Evolutionary conservation across 139 green algal species (phyloP).

Genomic region (Yamagishiella unicocca): DNA sequence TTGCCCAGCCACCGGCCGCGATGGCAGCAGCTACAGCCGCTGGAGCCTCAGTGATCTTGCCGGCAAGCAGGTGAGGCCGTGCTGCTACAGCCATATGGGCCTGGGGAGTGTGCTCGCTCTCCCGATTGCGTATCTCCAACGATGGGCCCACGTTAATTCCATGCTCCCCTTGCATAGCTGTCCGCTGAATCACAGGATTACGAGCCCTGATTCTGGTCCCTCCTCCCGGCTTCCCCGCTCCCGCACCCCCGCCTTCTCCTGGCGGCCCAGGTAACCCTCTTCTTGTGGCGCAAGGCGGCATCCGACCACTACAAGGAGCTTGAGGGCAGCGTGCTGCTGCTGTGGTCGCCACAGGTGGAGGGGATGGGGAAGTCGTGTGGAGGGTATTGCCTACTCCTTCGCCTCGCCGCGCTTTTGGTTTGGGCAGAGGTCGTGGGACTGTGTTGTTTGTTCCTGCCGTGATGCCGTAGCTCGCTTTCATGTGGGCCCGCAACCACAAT

Average conservation of each 20-base stretch:
- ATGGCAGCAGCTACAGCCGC: constrained; percentile 30
- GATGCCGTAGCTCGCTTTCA: too few species aligned
- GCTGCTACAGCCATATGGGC: too few species aligned
- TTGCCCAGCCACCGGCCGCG: constrained; percentile 20
- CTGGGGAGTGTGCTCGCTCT: neutral
- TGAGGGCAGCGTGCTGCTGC: constrained; percentile 53
- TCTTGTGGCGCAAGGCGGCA: constrained; percentile 42
- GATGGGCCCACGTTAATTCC: too few species aligned
- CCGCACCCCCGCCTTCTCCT: neutral
- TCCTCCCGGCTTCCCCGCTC: neutral
- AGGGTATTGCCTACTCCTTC: too few species aligned
- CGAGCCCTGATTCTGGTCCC: neutral
- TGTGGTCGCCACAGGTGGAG: constrained; percentile 44
- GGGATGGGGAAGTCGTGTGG: neutral
- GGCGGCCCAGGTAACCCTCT: constrained; percentile 37
- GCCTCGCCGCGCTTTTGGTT: too few species aligned
- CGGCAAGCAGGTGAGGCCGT: constrained; percentile 49
- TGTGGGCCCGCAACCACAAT: too few species aligned
- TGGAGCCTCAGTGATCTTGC: constrained; percentile 42
- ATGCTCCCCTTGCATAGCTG: too few species aligned
- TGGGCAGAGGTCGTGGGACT: too few species aligned
- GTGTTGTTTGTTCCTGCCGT: too few species aligned
- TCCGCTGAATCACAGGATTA: too few species aligned
- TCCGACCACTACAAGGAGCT: constrained; percentile 55
- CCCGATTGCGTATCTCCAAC: neutral